Percentiles rank a stretch among this genome's conserved stretches.
Conservation (phyloP, 495 filamentous ascomycete species). For the Penicillium turbatum region DNA sequence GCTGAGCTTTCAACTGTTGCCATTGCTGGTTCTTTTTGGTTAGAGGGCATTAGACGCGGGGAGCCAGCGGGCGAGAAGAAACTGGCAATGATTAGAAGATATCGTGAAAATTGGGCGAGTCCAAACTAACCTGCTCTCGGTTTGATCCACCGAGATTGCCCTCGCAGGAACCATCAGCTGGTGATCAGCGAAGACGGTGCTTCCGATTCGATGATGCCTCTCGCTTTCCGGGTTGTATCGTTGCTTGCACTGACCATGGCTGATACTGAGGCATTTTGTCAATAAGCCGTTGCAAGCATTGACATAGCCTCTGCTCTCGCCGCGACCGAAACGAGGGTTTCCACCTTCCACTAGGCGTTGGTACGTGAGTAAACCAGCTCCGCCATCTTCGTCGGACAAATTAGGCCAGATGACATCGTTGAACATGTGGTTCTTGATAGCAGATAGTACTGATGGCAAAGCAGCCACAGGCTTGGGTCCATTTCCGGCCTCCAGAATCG, state of each 20-base stretch:
- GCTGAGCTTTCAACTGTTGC: slow-evolving; percentile 73
- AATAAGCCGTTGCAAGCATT: slow-evolving; percentile 77
- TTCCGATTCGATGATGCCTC: slow-evolving; percentile 58
- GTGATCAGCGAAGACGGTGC: slow-evolving; percentile 38
- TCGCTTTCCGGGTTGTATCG: slow-evolving; percentile 44
- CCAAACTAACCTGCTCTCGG: slow-evolving; percentile 28
- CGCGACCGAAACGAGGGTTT: slow-evolving; percentile 71
- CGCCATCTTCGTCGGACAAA: slow-evolving; percentile 90
- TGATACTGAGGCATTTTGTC: slow-evolving; percentile 73
- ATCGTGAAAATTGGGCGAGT: background rate
- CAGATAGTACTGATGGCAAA: slow-evolving; percentile 76
- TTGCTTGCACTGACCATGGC: slow-evolving; percentile 83
- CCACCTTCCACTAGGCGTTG: slow-evolving; percentile 85
- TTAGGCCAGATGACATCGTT: slow-evolving; percentile 99
- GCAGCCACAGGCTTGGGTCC: slow-evolving; percentile 80
- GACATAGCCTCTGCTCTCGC: slow-evolving; percentile 72
- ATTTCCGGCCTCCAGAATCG: slow-evolving; percentile 65
- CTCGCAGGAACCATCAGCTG: slow-evolving; percentile 28
- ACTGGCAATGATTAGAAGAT: slow-evolving; percentile 9
- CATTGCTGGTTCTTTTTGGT: slow-evolving; percentile 26
- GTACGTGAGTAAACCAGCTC: slow-evolving; percentile 87
- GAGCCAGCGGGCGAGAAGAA: slow-evolving; percentile 33
- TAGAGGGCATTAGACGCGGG: slow-evolving; percentile 19
- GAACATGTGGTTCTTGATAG: slow-evolving; percentile 90
- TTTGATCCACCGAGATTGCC: slow-evolving; percentile 29